A percentile compares a stretch with the other conserved stretches of the same genome.
phyloP scores from a whole-genome alignment of 2,329 filamentous ascomycete species.

The Fusarium fujikuroi region DNA sequence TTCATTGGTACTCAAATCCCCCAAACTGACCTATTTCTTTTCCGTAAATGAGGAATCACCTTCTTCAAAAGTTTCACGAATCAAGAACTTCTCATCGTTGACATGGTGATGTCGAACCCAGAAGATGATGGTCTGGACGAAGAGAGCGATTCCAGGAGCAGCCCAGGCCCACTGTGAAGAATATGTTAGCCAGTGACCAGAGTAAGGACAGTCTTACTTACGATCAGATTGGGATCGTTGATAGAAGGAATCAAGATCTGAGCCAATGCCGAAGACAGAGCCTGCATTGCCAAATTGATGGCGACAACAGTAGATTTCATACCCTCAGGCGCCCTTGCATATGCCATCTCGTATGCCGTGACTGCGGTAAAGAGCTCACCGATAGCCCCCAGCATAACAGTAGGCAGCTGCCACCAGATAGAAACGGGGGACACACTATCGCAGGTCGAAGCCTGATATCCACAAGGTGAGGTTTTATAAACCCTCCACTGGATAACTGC shows the following conservation, averaged over 20 bases:
- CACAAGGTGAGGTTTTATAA: background rate
- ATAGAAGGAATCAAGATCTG: conserved; percentile 54
- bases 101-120: background rate
- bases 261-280: conserved; percentile 56
- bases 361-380: conserved; percentile 45
- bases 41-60: background rate
- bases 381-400: background rate
- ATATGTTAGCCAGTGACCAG: background rate
- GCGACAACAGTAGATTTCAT: conserved; percentile 63
- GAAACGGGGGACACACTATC: background rate
- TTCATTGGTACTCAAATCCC: background rate
- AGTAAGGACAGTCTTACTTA: background rate
- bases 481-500: background rate
- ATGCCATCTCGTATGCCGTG: conserved; percentile 52
- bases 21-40: background rate
- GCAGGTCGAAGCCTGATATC: background rate
- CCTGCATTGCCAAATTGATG: conserved; percentile 61
- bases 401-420: background rate
- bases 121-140: background rate
- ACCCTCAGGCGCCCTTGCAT: conserved; percentile 61
- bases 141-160: background rate
- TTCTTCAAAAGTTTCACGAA: background rate
- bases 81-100: background rate
- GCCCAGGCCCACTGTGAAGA: background rate
- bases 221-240: conserved; percentile 25